Evolutionary conservation across 768 basidiomycete genomes (phyloP).

Genomic region (Tylopilus subfusipes): DNA sequence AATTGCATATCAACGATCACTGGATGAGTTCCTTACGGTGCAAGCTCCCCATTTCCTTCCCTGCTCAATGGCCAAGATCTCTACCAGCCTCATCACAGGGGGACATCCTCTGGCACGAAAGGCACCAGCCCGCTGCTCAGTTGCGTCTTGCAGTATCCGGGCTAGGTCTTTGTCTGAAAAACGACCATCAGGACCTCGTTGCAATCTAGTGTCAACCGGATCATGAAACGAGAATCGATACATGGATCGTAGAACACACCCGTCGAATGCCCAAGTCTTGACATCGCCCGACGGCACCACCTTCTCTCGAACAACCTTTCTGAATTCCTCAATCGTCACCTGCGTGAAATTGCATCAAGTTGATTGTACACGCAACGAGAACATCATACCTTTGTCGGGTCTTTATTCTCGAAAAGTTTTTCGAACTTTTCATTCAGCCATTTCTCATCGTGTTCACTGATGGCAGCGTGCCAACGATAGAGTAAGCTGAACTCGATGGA

Average conservation of each 20-base stretch:
- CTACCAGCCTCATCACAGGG: conserved; percentile 59
- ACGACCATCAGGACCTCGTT: conserved; percentile 47
- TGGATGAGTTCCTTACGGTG: conserved; percentile 44
- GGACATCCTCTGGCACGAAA: conserved; percentile 72
- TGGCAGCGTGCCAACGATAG: conserved; percentile 62
- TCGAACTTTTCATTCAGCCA: conserved; percentile 54
- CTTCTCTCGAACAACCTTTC: conserved; percentile 10
- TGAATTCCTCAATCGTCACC: conserved; percentile 23
- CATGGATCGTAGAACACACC: conserved; percentile 28
- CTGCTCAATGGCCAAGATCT: conserved; percentile 67
- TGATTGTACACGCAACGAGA: neutral
- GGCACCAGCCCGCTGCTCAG: conserved; percentile 53
- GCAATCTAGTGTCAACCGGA: conserved; percentile 35
- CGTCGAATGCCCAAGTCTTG: conserved; percentile 53
- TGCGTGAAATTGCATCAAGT: neutral
- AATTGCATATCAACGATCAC: neutral
- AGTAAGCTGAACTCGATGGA: conserved; percentile 71
- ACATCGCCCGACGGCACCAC: conserved; percentile 18
- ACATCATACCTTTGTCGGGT: conserved; percentile 38
- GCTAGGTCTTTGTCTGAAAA: conserved; percentile 68
- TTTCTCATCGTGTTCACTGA: conserved; percentile 50
- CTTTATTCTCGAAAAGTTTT: conserved; percentile 38
- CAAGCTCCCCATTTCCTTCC: conserved; percentile 69
- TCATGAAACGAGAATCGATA: neutral
- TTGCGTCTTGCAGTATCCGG: conserved; percentile 57